Conservation (phyloP, 176 grass and related monocot species). For the Zoysia pacifica region DNA sequence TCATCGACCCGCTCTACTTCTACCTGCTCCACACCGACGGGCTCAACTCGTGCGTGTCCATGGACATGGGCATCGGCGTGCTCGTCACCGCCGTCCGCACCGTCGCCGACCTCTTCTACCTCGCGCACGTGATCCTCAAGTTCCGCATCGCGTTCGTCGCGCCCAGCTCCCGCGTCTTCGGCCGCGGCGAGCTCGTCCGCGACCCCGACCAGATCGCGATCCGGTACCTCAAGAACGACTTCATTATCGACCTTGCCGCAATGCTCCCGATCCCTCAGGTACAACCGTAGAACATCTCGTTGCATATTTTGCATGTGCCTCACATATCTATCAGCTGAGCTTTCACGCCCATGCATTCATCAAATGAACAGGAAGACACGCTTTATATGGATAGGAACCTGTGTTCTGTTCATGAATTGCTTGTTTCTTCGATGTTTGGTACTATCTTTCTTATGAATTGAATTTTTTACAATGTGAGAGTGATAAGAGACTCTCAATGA, state of each 20-base stretch:
- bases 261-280: constrained; percentile 90
- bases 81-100: constrained; percentile 64
- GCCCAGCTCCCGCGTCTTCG: constrained; percentile 81
- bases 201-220: constrained; percentile 86
- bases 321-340: neutral
- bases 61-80: constrained; percentile 61
- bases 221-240: constrained; percentile 89
- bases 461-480: too few relatives aligned
- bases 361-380: too few relatives aligned
- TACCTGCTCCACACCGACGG: constrained; percentile 71
- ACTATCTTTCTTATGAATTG: too few relatives aligned
- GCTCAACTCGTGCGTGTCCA: constrained; percentile 50
- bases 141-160: constrained; percentile 89
- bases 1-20: constrained; percentile 93
- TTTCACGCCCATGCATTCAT: neutral
- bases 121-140: constrained; percentile 84
- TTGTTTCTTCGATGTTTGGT: too few relatives aligned
- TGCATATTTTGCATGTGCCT: neutral
- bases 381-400: too few relatives aligned
- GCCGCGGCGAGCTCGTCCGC: constrained; percentile 76
- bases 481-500: too few relatives aligned
- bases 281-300: neutral
- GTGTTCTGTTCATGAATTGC: too few relatives aligned
- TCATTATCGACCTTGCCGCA: constrained; percentile 82
- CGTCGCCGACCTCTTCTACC: constrained; percentile 83